Conservation (phyloP, 176 grass and related monocot species). For the Musa itinerans region DNA sequence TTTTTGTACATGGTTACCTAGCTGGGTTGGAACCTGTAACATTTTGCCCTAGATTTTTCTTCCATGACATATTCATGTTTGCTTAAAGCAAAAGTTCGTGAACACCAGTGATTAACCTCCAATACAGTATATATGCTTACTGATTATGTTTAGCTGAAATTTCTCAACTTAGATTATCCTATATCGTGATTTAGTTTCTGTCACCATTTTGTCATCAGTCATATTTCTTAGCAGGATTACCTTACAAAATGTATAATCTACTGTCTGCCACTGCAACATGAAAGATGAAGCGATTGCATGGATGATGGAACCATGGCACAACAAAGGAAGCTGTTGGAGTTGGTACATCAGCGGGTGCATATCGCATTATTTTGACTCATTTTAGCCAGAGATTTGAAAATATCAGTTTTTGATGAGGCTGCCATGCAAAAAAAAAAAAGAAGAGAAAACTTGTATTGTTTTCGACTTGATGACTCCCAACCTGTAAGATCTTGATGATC, state of each 20-base stretch:
- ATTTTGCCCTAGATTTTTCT: too few species aligned
- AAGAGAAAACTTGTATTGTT: slow-evolving; percentile 62
- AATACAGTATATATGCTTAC: too few species aligned
- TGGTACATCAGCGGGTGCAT: slow-evolving; percentile 56
- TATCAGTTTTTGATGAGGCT: slow-evolving; percentile 65
- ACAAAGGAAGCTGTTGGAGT: slow-evolving; percentile 84
- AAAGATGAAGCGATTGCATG: slow-evolving; percentile 66
- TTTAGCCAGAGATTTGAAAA: slow-evolving; percentile 94
- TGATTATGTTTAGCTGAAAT: too few species aligned
- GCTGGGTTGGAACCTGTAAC: too few species aligned
- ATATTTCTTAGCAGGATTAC: not conserved
- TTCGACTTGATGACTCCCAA: slow-evolving; percentile 88
- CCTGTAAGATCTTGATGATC: slow-evolving; percentile 49
- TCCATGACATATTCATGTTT: too few species aligned
- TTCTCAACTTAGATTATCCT: too few species aligned
- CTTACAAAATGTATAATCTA: slow-evolving; percentile 3
- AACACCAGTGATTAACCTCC: too few species aligned
- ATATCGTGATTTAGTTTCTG: too few species aligned
- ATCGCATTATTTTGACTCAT: slow-evolving; percentile 77
- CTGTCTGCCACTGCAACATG: slow-evolving; percentile 25
- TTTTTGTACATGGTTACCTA: too few species aligned
- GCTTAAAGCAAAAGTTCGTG: too few species aligned
- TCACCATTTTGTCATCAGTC: too few species aligned
- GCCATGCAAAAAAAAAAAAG: slow-evolving; percentile 29
- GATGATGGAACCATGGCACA: slow-evolving; percentile 60